phyloP scores from a whole-genome alignment of 2,329 filamentous ascomycete genomes.

The Phyllosticta citrichinensis region DNA sequence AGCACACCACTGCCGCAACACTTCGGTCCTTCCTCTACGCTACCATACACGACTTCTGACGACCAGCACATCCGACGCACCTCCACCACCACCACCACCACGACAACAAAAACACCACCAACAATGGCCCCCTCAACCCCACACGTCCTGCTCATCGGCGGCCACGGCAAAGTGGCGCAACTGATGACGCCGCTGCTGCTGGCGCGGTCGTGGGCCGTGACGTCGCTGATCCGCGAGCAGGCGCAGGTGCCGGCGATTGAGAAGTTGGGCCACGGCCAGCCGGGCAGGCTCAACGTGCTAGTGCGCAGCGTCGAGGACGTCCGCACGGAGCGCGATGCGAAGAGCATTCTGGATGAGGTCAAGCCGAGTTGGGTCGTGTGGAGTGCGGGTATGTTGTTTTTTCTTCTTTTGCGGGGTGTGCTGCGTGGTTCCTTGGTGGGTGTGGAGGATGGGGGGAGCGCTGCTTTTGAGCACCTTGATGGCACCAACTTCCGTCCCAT shows the following conservation, averaged over 20 bases:
- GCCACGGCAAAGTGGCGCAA: constrained; percentile 70
- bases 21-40: no score
- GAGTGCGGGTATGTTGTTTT: constrained; percentile 47
- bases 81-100: not conserved
- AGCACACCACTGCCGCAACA: no score
- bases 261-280: constrained; percentile 47
- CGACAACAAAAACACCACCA: not conserved
- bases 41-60: not conserved
- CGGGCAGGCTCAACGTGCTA: constrained; percentile 58
- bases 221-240: constrained; percentile 64
- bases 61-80: not conserved
- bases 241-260: constrained; percentile 57
- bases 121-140: constrained; percentile 19
- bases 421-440: no score
- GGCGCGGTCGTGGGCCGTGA: constrained; percentile 64
- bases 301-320: constrained; percentile 64
- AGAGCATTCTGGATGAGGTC: constrained; percentile 50
- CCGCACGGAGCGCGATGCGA: constrained; percentile 51
- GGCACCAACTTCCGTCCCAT: not conserved
- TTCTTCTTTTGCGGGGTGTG: no score
- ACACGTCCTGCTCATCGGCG: constrained; percentile 60
- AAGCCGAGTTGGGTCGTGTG: constrained; percentile 58
- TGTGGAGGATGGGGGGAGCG: no score
- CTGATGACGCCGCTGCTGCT: constrained; percentile 68
- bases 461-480: not conserved